Evolutionary conservation across 495 filamentous ascomycete species (phyloP), one percentile per base, ranked within the genome.

Genomic region (Penicillium malachiteum): DNA sequence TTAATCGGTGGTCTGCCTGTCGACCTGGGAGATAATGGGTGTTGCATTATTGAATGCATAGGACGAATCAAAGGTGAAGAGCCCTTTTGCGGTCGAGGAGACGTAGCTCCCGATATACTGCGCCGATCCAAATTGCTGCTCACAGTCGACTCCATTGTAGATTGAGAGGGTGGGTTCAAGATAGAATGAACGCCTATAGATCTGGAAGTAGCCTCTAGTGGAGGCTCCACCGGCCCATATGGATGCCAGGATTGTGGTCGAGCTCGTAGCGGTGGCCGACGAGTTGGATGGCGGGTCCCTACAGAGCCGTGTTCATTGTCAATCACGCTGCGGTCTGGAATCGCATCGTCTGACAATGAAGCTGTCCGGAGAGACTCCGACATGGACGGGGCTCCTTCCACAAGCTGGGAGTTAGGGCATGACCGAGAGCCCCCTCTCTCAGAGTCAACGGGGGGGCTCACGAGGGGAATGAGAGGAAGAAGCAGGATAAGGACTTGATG

Each of bases 1-100:
- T 83, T 86, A 60, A 89, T 74, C n/a, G 84, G 78, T 51, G 78
- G 77, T 46, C 84, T 78, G 17, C 69, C 63, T 56, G 62, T 66
- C 66, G 61, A 72, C 57, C 55, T 73, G 43, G 70, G 69, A 50
- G 65, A 80, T 47, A 74, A 66, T 4, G 68, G 72, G 55, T 60
- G 72, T 57, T 60, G 71, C 17, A 58, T 56, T 30, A 77, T 61
- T 49, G 74, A 66, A 48, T 59, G 70, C 43, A 62, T 60, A 12
- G 68, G 56, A 43, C 71, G 72, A 17, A 65, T 58, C 26, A 66
- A 58, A 5, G 77, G 64, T 4, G 71, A 66, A 7, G 73, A 70
- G 11, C 69, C 60, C 17, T 72, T 69, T 21, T 69, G 68, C 9
- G 63, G 64, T 50, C 69, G 67, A 46, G 67, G 59, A 1, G 70